Base-by-base conservation (phyloP, 2,329 filamentous ascomycete genomes). In the Periconia macrospinosa region DNA sequence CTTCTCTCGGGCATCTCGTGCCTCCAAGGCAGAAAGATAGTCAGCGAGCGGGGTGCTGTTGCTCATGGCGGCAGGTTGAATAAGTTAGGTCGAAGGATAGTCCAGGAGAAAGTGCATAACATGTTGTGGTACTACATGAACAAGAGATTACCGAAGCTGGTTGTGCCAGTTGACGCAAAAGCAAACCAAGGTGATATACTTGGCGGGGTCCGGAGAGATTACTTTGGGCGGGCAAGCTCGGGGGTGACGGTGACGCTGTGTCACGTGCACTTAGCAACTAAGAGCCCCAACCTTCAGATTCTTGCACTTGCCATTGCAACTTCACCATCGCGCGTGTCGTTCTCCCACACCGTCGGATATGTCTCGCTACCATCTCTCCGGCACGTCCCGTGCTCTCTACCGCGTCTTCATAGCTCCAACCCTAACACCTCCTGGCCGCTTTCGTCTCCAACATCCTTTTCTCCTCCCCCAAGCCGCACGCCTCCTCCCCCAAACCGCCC, bases 21-120 rank as follows among this genome's bases (percentile, higher is more conserved):
- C 86, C 62, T 86, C 83, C 60, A 97, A 81, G 60, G 88, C 88
- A 57, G 84, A 80, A 57, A 90, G 80, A 73, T 96, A 97, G 67
- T 95, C 89, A 61, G 90, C 86, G 67, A 87, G 84, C 90, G 92
- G 95, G 78, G 83, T 84, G 33, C 15, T 37, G 15, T 13, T 37
- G 59, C 85, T 81, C 83, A 86, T 86, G 71, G 69, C 61, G 69
- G 71, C 13, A 61, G 45, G 27, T 61, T 47, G n/a, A 57, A 51
- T 30, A 41, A 54, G 40, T 47, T 41, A 19, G 41, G 18, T 23
- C 43, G 37, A 19, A 33, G 47, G 47, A n/a, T 23, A 33, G 44
- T 18, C 41, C 57, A 33, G 43, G 45, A 23, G 19, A 20, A 6
- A 37, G 7, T 49, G 49, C 23, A 43, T 62, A 50, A 58, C 67